These are phyloP conservation scores for Cicer cuneatum DNA, from an alignment of 306 rosid species.

Conservation along the genomic window DNA sequence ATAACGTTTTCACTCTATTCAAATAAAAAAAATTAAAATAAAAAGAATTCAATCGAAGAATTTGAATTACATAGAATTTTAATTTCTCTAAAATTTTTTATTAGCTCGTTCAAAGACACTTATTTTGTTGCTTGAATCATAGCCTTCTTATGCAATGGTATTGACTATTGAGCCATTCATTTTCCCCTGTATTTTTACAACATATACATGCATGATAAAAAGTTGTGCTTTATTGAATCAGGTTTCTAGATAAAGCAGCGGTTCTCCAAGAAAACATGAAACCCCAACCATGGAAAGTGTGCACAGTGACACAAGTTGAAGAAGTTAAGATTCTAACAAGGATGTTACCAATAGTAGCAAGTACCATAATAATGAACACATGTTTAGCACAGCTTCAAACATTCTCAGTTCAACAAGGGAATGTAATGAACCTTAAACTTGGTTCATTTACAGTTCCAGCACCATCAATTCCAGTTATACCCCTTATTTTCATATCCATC, in stretches of 20 bases:
- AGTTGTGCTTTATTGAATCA: conserved; percentile 42
- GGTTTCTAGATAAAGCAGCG: conserved; percentile 80
- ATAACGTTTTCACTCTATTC: too few species aligned
- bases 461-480: conserved; percentile 78
- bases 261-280: conserved; percentile 52
- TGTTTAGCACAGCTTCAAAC: conserved; percentile 93
- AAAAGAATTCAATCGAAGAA: too few species aligned
- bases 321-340: conserved; percentile 83
- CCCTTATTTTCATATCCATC: conserved; percentile 65
- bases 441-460: conserved; percentile 70
- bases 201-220: conserved; percentile 29
- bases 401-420: conserved; percentile 83
- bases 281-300: conserved; percentile 63
- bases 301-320: conserved; percentile 88
- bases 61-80: too few species aligned
- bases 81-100: not conserved
- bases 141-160: not conserved
- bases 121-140: conserved; percentile 3
- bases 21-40: too few species aligned
- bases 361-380: conserved; percentile 87
- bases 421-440: conserved; percentile 58
- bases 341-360: conserved; percentile 77
- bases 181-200: not conserved
- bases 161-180: not conserved
- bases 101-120: not conserved